Percentiles rank a stretch among this genome's conserved stretches.
Evolutionary conservation across 345 rosid species (phyloP).

Genomic region (Adansonia digitata): DNA sequence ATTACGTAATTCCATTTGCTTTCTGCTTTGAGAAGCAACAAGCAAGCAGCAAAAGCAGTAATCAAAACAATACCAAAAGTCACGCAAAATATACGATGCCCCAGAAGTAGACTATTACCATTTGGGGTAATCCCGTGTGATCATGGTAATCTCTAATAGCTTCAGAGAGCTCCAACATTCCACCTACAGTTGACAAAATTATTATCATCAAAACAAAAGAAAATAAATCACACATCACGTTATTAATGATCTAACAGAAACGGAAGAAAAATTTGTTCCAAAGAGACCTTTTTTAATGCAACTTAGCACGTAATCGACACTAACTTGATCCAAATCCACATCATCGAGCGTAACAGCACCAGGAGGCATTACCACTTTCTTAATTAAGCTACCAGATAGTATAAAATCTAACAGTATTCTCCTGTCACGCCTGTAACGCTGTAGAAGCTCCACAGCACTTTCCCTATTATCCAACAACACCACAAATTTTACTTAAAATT

Average conservation of each 20-base stretch:
- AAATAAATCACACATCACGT: neutral
- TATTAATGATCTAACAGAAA: slow-evolving; percentile 10
- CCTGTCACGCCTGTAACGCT: slow-evolving; percentile 87
- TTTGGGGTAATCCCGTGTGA: slow-evolving; percentile 67
- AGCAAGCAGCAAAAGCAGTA: neutral
- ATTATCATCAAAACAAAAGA: neutral
- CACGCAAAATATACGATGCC: neutral
- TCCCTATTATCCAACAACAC: slow-evolving; percentile 41
- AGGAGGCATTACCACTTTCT: slow-evolving; percentile 96
- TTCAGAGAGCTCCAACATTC: slow-evolving; percentile 85
- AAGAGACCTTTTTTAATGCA: slow-evolving; percentile 78
- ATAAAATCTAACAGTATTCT: slow-evolving; percentile 73
- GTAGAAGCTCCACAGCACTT: slow-evolving; percentile 66
- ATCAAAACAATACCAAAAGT: neutral
- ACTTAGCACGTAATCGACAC: slow-evolving; percentile 84
- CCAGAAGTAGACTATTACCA: slow-evolving; percentile 40
- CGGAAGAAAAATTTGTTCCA: neutral
- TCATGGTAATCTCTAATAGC: slow-evolving; percentile 96
- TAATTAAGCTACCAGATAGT: slow-evolving; percentile 76
- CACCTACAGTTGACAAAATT: slow-evolving; percentile 39
- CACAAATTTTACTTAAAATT: neutral
- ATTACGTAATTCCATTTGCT: neutral
- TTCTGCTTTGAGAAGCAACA: neutral
- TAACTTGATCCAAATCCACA: slow-evolving; percentile 98
- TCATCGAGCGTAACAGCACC: slow-evolving; percentile 95